Evolutionary conservation across 495 filamentous ascomycete genomes (phyloP).

Genomic region (Podospora bellae-mahoneyi): DNA sequence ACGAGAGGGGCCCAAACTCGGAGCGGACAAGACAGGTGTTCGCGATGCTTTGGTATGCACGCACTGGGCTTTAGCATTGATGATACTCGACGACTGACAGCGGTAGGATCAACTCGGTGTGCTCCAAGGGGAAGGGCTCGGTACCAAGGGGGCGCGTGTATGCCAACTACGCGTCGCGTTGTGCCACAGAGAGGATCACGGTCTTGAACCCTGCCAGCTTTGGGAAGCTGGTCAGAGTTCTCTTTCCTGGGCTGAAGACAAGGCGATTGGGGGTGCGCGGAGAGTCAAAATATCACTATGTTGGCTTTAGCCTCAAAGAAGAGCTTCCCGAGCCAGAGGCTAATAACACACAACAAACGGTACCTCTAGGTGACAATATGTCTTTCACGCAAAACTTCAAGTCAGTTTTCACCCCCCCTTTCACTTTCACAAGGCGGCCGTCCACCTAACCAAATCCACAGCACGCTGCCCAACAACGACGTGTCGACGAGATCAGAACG

Average conservation of each 20-base stretch:
- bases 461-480: slow-evolving; percentile 28
- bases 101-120: slow-evolving; percentile 76
- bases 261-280: slow-evolving; percentile 87
- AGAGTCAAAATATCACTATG: slow-evolving; percentile 98
- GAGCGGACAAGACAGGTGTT: slow-evolving; percentile 96
- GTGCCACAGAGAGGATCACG: slow-evolving; percentile 86
- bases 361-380: slow-evolving; percentile 39
- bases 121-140: slow-evolving; percentile 73
- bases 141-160: slow-evolving; percentile 92
- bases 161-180: slow-evolving; percentile 84
- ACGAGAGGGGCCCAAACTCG: slow-evolving; percentile 67
- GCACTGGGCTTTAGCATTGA: no score
- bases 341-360: slow-evolving; percentile 30
- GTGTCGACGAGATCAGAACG: slow-evolving; percentile 48
- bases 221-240: slow-evolving; percentile 91
- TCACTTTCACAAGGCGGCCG: not conserved
- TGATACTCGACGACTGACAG: slow-evolving; percentile 19
- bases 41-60: slow-evolving; percentile 88
- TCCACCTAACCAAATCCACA: slow-evolving; percentile 17
- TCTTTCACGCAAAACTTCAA: slow-evolving; percentile 42
- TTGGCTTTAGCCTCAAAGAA: slow-evolving; percentile 72
- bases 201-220: slow-evolving; percentile 95
- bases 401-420: slow-evolving; percentile 26
- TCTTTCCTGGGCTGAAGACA: slow-evolving; percentile 92
- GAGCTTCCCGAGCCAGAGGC: slow-evolving; percentile 53